Evolutionary conservation across 768 basidiomycete genomes (phyloP), one percentile per base, ranked within the genome.

Genomic region (Chalciporus pseudorubinellus): DNA sequence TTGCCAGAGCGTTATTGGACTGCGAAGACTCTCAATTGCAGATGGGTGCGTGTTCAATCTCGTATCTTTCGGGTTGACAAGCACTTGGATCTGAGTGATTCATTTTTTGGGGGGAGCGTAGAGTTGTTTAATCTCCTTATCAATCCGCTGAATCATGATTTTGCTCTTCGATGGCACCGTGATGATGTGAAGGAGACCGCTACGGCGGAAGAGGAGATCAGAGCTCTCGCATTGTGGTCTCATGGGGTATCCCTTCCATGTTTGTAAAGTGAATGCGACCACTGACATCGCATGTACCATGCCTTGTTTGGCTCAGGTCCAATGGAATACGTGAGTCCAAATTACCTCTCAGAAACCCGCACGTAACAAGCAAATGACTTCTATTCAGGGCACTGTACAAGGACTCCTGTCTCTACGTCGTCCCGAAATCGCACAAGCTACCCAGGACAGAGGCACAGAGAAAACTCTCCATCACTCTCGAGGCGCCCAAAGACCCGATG

Each of bases 71-170:
- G 9, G 12, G 12, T 39, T 55, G 29, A 39, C n/a, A 3, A 6
- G 44, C 16, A 20, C 40, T 14, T 16, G n/a, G 6, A 3, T 34
- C 34, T 18, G 50, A 31, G 1, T 11, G 29, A 31, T n/a, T n/a
- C n/a, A 31, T 31, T 12, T 6, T 31, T 31, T 31, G 29, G 10
- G 29, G 29, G 29, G n/a, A n/a, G n/a, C n/a, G 14, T n/a, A 63
- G 89, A 91, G 60, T 66, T 89, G 21, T 89, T 89, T 66, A 90
- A 89, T 59, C 62, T 89, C 47, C 72, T 91, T 19, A 83, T 91
- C 29, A 87, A 90, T 62, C 89, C 88, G 0, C 49, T 72, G 10
- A 59, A 65, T 5, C 82, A 84, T 52, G 75, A 82, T 41, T 90
- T 89, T 64, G 85, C 87, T 2, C 71, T 90, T 45, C 74, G 87